Conservation (phyloP, 192 early-diverging fungal genomes). For the Coemansia sp. region DNA sequence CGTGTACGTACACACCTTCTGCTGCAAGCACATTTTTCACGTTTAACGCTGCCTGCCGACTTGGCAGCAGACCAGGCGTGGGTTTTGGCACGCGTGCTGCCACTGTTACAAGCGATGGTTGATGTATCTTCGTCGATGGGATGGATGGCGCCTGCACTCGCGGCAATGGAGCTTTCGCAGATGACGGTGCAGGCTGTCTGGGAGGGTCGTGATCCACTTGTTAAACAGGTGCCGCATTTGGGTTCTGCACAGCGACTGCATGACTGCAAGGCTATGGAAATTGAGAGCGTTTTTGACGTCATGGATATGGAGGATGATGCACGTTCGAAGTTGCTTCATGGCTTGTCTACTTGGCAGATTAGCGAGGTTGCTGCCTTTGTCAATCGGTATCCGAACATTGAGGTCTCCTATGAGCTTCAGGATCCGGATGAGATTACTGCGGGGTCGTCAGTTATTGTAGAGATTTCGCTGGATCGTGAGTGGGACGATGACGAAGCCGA, state of each 20-base stretch:
- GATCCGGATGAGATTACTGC: constrained; percentile 62
- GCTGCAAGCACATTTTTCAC: constrained; percentile 92
- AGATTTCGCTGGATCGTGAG: constrained; percentile 79
- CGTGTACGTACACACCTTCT: constrained; percentile 91
- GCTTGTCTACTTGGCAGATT: constrained; percentile 58
- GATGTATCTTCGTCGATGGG: constrained; percentile 92
- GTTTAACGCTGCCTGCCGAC: constrained; percentile 86
- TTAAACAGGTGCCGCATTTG: constrained; percentile 89
- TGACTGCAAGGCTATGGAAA: constrained; percentile 27
- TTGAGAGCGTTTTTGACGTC: constrained; percentile 89
- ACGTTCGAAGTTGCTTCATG: constrained; percentile 61
- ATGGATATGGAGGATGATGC: constrained; percentile 91
- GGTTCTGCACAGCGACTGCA: constrained; percentile 21
- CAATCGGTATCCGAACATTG: constrained; percentile 92
- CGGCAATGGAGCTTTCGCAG: constrained; percentile 95
- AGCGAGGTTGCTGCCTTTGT: constrained; percentile 81
- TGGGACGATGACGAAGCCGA: constrained; percentile 72
- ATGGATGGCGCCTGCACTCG: constrained; percentile 85
- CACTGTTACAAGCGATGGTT: constrained; percentile 88
- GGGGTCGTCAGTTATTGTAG: constrained; percentile 66
- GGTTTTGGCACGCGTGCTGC: constrained; percentile 66
- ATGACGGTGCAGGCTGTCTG: constrained; percentile 97
- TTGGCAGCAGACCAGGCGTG: constrained; percentile 86
- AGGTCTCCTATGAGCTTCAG: constrained; percentile 70
- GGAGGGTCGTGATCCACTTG: constrained; percentile 86